Conservation (phyloP, 768 basidiomycete genomes). For the Boletellus sp. region DNA sequence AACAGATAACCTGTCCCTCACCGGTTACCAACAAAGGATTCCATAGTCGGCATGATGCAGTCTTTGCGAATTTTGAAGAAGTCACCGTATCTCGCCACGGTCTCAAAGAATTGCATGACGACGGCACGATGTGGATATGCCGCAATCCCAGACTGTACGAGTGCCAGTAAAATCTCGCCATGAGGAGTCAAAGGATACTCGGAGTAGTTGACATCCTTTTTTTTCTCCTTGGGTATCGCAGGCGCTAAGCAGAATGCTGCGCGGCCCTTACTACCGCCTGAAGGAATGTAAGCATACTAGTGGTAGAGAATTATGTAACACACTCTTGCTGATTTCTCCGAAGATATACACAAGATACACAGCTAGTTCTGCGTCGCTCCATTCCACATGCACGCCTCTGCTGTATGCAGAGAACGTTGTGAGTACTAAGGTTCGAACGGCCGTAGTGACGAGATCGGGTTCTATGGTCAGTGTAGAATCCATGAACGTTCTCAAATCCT, state of each 20-base stretch:
- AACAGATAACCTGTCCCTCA: slow-evolving; percentile 35
- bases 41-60: slow-evolving; percentile 80
- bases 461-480: slow-evolving; percentile 87
- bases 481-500: slow-evolving; percentile 85
- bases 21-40: slow-evolving; percentile 84
- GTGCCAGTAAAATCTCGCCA: slow-evolving; percentile 83
- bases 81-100: slow-evolving; percentile 85
- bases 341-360: slow-evolving; percentile 93
- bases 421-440: slow-evolving; percentile 68
- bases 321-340: slow-evolving; percentile 90
- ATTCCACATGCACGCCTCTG: slow-evolving; percentile 62
- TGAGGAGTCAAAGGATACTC: slow-evolving; percentile 83
- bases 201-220: slow-evolving; percentile 67
- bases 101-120: slow-evolving; percentile 89
- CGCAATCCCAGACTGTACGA: slow-evolving; percentile 80
- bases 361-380: slow-evolving; percentile 93
- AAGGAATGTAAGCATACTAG: slow-evolving; percentile 4
- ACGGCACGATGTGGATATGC: slow-evolving; percentile 83
- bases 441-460: slow-evolving; percentile 75
- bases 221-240: slow-evolving; percentile 60
- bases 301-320: slow-evolving; percentile 20
- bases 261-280: slow-evolving; percentile 78
- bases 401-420: slow-evolving; percentile 68
- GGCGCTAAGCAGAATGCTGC: slow-evolving; percentile 83
- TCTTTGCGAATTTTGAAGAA: slow-evolving; percentile 95